A percentile compares a stretch with the other conserved stretches of the same genome.
Conservation (phyloP, 1,284 basidiomycete genomes). For the Cutaneotrichosporon sp. region DNA sequence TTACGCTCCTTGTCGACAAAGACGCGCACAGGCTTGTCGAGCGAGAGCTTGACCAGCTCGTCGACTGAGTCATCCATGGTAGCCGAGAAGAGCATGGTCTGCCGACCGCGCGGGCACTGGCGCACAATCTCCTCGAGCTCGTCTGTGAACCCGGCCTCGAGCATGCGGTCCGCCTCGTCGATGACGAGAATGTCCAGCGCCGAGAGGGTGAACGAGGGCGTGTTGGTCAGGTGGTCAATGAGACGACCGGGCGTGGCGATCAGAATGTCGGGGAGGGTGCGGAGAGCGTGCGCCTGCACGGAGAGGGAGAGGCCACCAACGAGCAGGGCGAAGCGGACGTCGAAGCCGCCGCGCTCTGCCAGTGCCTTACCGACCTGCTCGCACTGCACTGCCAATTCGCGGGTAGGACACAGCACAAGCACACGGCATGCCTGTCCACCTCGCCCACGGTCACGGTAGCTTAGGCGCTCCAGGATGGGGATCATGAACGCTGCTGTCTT, state of each 20-base stretch:
- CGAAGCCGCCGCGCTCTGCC: conserved; percentile 69
- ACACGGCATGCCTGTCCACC: conserved; percentile 84
- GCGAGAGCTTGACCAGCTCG: conserved; percentile 84
- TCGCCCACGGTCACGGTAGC: conserved; percentile 82
- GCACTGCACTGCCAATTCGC: conserved; percentile 92
- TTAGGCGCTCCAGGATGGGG: conserved; percentile 84
- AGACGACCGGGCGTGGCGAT: conserved; percentile 95
- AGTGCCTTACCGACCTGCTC: conserved; percentile 85
- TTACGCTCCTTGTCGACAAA: conserved; percentile 93
- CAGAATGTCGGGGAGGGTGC: conserved; percentile 83
- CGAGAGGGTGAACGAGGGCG: conserved; percentile 87
- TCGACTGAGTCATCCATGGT: conserved; percentile 98
- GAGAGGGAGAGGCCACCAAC: conserved; percentile 93
- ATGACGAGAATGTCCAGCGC: conserved; percentile 90
- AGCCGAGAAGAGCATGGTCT: conserved; percentile 98
- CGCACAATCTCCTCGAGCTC: conserved; percentile 92
- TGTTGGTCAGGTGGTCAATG: conserved; percentile 96
- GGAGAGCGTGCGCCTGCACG: conserved; percentile 79
- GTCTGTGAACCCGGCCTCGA: conserved; percentile 95
- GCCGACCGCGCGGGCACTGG: conserved; percentile 80
- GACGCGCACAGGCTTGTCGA: conserved; percentile 86
- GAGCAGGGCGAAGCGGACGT: conserved; percentile 81
- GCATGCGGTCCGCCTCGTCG: conserved; percentile 97
- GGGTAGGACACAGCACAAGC: conserved; percentile 85
- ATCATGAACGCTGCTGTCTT: conserved; percentile 97